These are phyloP conservation scores for Trichosanthes cucumerina DNA, from an alignment of 306 rosid genomes.

Conservation along the genomic window DNA sequence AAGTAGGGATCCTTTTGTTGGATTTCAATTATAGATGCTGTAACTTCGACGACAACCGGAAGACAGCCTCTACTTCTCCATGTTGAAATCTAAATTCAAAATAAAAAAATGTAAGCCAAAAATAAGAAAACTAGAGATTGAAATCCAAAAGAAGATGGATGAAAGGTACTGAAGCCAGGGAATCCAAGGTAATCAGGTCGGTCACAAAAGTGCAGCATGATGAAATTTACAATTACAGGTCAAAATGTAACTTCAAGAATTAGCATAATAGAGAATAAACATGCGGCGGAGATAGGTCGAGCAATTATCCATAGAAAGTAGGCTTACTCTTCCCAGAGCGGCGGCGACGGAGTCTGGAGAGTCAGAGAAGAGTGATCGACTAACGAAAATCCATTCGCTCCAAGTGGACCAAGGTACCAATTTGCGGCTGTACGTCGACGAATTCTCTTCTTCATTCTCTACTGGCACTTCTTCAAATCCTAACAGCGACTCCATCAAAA, in stretches of 20 bases:
- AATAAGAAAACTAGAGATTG: neutral
- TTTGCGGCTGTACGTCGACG: slow-evolving; percentile 26
- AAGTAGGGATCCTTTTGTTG: slow-evolving; percentile 54
- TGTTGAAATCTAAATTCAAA: slow-evolving; percentile 39
- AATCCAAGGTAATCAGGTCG: neutral
- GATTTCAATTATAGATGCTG: slow-evolving; percentile 63
- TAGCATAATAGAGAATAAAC: too few relatives aligned
- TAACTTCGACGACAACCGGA: slow-evolving; percentile 59
- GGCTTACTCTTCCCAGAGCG: slow-evolving; percentile 54
- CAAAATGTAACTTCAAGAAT: neutral
- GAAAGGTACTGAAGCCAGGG: neutral
- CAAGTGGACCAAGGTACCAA: slow-evolving; percentile 89
- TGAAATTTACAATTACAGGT: neutral
- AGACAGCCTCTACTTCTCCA: slow-evolving; percentile 86
- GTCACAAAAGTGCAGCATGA: neutral
- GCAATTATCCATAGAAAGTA: neutral
- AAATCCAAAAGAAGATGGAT: neutral
- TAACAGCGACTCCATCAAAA: slow-evolving; percentile 26
- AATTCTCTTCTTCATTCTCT: slow-evolving; percentile 10
- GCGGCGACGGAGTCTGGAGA: slow-evolving; percentile 45
- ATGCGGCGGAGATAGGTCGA: too few relatives aligned
- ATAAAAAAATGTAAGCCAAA: neutral
- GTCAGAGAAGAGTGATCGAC: slow-evolving; percentile 47
- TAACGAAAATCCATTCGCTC: slow-evolving; percentile 81
- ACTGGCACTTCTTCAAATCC: slow-evolving; percentile 19